phyloP scores from a whole-genome alignment of 495 filamentous ascomycete species.

The Tuber microsphaerosporum region DNA sequence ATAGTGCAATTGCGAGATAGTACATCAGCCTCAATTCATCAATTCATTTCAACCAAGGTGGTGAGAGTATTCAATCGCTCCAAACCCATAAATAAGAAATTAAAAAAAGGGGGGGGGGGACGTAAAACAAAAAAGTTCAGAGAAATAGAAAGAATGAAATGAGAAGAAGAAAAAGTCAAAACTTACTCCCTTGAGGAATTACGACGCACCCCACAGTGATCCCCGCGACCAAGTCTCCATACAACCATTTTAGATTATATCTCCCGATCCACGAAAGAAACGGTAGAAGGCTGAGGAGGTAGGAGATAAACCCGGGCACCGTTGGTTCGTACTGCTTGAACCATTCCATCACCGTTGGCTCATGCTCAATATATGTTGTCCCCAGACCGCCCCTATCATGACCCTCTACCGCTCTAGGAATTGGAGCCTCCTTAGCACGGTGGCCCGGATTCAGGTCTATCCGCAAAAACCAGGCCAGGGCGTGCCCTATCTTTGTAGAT shows the following conservation, averaged over 20 bases:
- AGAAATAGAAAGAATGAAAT: not conserved
- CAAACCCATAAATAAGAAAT: not conserved
- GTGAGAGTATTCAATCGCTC: not conserved
- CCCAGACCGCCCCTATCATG: constrained; percentile 67
- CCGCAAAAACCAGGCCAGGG: constrained; percentile 69
- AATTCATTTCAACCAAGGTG: not conserved
- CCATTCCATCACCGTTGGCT: constrained; percentile 70
- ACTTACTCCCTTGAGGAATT: constrained; percentile 73
- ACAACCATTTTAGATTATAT: constrained; percentile 84
- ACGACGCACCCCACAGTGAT: constrained; percentile 95
- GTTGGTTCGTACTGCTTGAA: constrained; percentile 56
- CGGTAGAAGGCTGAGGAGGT: constrained; percentile 68
- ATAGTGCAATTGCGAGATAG: constrained; percentile 1
- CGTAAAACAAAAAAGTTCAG: not conserved
- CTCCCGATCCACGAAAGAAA: constrained; percentile 78
- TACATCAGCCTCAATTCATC: not conserved
- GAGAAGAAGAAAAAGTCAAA: not conserved
- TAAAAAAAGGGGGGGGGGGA: not conserved
- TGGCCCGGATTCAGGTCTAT: constrained; percentile 64
- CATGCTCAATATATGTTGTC: constrained; percentile 67
- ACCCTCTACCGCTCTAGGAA: constrained; percentile 47
- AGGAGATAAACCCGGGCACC: constrained; percentile 50
- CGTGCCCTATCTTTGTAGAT: constrained; percentile 58
- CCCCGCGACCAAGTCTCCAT: constrained; percentile 84
- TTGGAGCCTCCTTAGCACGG: constrained; percentile 33